A percentile compares a stretch with the other conserved stretches of the same genome.
phyloP scores from a whole-genome alignment of 306 rosid genomes.

The Urtica urens region DNA sequence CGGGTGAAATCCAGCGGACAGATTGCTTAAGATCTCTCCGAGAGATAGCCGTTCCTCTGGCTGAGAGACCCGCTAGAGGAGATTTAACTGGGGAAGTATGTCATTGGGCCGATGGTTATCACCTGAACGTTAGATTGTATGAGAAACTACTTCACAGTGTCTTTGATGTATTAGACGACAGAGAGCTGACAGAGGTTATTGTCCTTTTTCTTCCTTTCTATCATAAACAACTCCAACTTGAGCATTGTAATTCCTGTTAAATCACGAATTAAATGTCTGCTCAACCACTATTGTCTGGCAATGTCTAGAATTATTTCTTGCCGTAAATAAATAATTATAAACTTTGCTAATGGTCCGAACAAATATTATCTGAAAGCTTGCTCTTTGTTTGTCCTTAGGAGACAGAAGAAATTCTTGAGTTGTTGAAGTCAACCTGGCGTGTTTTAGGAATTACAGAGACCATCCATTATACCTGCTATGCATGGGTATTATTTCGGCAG shows the following conservation, averaged over 20 bases:
- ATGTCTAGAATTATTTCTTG: neutral
- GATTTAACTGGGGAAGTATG: constrained; percentile 99
- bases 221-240: constrained; percentile 11
- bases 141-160: constrained; percentile 89
- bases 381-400: constrained; percentile 52
- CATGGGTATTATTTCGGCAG: constrained; percentile 98
- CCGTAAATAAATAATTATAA: neutral
- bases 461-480: constrained; percentile 82
- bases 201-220: constrained; percentile 18
- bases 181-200: constrained; percentile 89
- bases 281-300: neutral
- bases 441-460: constrained; percentile 96
- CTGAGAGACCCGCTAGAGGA: constrained; percentile 97
- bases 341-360: no score
- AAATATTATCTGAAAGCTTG: constrained; percentile 10
- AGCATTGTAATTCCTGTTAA: constrained; percentile 14
- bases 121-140: constrained; percentile 72
- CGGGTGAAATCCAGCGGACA: constrained; percentile 86
- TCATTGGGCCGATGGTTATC: constrained; percentile 99
- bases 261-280: neutral
- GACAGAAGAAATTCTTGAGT: constrained; percentile 94
- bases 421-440: constrained; percentile 94
- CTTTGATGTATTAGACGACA: constrained; percentile 94
- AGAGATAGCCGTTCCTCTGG: constrained; percentile 74
- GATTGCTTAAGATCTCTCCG: constrained; percentile 84